These are phyloP conservation scores for Phlegmacium glaucopus DNA, from an alignment of 768 basidiomycete genomes.

Conservation along the genomic window DNA sequence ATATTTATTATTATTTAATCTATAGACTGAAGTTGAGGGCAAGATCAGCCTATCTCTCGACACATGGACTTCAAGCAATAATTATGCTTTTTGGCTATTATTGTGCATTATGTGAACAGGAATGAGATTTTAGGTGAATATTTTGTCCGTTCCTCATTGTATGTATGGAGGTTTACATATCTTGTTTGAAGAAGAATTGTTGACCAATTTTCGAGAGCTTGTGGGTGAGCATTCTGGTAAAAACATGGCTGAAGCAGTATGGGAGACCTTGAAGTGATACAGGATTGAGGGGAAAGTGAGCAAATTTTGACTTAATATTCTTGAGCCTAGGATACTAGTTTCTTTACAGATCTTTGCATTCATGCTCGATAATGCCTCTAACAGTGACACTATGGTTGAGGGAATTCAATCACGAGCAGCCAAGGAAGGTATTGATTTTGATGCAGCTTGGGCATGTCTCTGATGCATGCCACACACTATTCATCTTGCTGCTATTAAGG, in stretches of 20 bases:
- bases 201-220: conserved; percentile 34
- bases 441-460: conserved; percentile 17
- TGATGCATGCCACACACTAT: conserved; percentile 37
- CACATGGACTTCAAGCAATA: conserved; percentile 29
- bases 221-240: conserved; percentile 29
- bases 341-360: conserved; percentile 25
- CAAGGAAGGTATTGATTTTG: conserved; percentile 18
- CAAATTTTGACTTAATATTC: too few relatives aligned
- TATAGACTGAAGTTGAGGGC: conserved; percentile 5
- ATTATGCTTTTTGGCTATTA: conserved; percentile 24
- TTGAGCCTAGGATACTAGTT: not conserved
- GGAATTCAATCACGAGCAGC: conserved; percentile 13
- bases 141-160: not conserved
- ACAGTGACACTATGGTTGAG: conserved; percentile 31
- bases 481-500: conserved; percentile 33
- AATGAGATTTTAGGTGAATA: conserved; percentile 18
- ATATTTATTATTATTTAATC: not conserved
- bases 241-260: conserved; percentile 31
- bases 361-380: conserved; percentile 33
- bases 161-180: not conserved
- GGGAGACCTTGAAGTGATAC: conserved; percentile 23
- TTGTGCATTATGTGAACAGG: conserved; percentile 24
- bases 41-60: conserved; percentile 24
- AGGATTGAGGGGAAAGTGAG: conserved; percentile 5
- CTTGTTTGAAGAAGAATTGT: conserved; percentile 23